phyloP scores from a whole-genome alignment of 176 grass and related monocot species.

The Triticum turgidum region DNA sequence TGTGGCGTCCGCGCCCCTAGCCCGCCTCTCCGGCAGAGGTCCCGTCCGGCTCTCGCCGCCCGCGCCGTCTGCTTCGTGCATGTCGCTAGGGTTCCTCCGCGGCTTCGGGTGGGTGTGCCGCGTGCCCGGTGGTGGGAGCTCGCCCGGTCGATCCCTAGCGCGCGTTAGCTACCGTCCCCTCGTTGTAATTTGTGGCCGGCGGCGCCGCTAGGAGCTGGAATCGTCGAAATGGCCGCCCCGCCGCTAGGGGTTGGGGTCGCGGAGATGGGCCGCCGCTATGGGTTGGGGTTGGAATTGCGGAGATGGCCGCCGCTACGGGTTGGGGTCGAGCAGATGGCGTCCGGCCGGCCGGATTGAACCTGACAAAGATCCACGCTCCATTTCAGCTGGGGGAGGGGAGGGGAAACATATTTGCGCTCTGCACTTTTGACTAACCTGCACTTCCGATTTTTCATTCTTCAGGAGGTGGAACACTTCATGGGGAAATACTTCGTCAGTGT shows the following conservation, averaged over 20 bases:
- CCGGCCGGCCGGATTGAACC: slow-evolving; percentile 12
- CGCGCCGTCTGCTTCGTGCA: not conserved
- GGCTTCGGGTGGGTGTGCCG: not conserved
- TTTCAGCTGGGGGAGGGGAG: not conserved
- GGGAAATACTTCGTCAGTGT: slow-evolving; percentile 39
- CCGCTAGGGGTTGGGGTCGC: not conserved
- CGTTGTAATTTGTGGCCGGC: slow-evolving; percentile 30
- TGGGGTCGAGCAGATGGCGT: not conserved
- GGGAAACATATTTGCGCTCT: not conserved
- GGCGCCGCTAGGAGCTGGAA: slow-evolving; percentile 5
- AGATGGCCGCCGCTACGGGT: not conserved
- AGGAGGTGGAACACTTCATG: slow-evolving; percentile 34
- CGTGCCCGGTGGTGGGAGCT: not conserved
- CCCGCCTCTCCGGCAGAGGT: not conserved
- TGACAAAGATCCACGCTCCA: slow-evolving; percentile 47
- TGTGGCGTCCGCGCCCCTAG: not conserved
- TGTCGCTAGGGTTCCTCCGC: slow-evolving; percentile 32
- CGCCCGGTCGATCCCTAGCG: not conserved
- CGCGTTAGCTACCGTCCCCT: slow-evolving; percentile 22
- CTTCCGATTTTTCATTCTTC: not conserved
- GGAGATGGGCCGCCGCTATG: not conserved
- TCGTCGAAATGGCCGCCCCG: not conserved
- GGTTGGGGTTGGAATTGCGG: too few relatives aligned
- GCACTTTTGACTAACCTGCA: not conserved
- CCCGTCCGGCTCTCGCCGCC: not conserved